Evolutionary conservation across 2,329 filamentous ascomycete species (phyloP).

Genomic region (Colletotrichum shisoi): DNA sequence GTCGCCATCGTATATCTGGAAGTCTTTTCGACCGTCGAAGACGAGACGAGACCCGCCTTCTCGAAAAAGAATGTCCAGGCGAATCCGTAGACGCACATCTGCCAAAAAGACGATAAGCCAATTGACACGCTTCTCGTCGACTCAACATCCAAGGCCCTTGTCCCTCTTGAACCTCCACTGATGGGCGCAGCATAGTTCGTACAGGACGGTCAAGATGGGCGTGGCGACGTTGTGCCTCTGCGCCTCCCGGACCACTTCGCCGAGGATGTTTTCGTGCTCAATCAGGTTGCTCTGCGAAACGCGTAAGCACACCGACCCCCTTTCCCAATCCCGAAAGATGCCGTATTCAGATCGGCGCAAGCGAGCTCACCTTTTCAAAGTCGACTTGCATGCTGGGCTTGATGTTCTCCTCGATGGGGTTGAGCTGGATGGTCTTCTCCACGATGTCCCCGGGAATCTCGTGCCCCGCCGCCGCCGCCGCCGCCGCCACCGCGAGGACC

Average conservation of each 20-base stretch:
- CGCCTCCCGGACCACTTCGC: slow-evolving; percentile 60
- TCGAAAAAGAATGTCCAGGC: too few relatives aligned
- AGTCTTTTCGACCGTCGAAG: not conserved
- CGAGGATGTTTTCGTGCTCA: slow-evolving; percentile 62
- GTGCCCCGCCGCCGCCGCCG: slow-evolving; percentile 53
- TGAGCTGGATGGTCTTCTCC: slow-evolving; percentile 56
- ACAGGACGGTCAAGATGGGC: slow-evolving; percentile 59
- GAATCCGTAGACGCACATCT: too few relatives aligned
- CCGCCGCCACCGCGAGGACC: slow-evolving; percentile 57
- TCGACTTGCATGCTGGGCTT: slow-evolving; percentile 65
- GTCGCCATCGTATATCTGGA: not conserved
- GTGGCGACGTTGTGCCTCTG: slow-evolving; percentile 55
- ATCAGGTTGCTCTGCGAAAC: slow-evolving; percentile 40
- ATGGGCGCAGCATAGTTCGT: slow-evolving; percentile 56
- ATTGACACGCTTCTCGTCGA: too few relatives aligned
- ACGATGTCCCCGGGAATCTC: slow-evolving; percentile 53
- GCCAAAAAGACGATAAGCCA: too few relatives aligned
- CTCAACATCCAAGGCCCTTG: slow-evolving; percentile 46
- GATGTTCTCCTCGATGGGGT: slow-evolving; percentile 59
- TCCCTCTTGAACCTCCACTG: slow-evolving; percentile 58
- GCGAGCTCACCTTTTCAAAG: slow-evolving; percentile 50
- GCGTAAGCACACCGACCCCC: not conserved
- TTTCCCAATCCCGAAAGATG: too few relatives aligned
- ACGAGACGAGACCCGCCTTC: too few relatives aligned
- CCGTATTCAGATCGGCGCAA: too few relatives aligned